Percentiles rank a stretch among this genome's conserved stretches.
phyloP scores from a whole-genome alignment of 2,329 filamentous ascomycete genomes.

The Penicillium sp. region DNA sequence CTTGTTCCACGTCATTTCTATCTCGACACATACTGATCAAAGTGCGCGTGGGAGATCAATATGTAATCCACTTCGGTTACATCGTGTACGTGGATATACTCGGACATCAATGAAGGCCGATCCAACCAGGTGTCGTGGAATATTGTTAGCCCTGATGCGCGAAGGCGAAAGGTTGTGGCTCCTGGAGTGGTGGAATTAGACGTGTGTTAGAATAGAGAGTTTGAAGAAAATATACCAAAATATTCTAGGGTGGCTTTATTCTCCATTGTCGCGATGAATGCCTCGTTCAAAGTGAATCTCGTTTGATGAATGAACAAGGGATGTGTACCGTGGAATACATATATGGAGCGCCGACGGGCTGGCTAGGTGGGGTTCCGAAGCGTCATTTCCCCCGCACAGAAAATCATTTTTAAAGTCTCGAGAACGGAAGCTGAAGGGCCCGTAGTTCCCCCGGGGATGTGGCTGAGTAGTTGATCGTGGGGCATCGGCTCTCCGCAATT shows the following conservation, averaged over 20 bases:
- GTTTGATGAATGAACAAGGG: neutral
- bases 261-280: conserved; percentile 49
- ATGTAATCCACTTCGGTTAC: neutral
- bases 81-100: neutral
- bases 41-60: neutral
- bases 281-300: conserved; percentile 40
- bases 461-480: neutral
- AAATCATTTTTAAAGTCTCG: neutral
- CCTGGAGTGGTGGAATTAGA: neutral
- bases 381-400: neutral
- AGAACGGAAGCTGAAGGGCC: too few species aligned
- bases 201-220: neutral
- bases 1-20: neutral
- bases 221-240: neutral
- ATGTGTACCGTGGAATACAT: neutral
- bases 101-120: neutral
- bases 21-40: neutral
- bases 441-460: neutral
- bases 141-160: neutral
- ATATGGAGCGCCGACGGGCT: neutral
- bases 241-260: neutral
- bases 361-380: neutral
- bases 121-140: neutral
- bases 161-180: neutral
- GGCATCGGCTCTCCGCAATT: neutral